Evolutionary conservation across 768 basidiomycete genomes (phyloP).

Genomic region (Coprinellus aureogranulatus): DNA sequence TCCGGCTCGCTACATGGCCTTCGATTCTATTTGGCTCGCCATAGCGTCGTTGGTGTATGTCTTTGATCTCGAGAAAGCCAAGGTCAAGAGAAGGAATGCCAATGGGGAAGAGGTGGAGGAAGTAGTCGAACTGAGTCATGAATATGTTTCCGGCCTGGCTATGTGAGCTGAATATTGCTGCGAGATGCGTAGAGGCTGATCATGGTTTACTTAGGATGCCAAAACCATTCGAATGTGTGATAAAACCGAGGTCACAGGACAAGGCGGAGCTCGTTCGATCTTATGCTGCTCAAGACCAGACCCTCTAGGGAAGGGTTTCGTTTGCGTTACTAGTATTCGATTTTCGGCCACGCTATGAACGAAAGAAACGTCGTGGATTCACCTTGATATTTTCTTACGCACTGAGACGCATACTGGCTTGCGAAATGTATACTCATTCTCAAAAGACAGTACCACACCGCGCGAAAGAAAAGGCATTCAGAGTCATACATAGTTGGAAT

Average conservation of each 20-base stretch:
- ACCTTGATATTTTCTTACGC: too few species aligned
- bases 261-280: constrained; percentile 2
- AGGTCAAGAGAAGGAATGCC: constrained; percentile 8
- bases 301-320: too few species aligned
- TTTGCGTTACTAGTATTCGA: too few species aligned
- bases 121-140: constrained; percentile 8
- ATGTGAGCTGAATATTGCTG: constrained; percentile 12
- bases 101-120: constrained; percentile 3
- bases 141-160: constrained; percentile 16
- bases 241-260: constrained; percentile 7
- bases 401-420: too few species aligned
- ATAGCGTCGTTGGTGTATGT: constrained; percentile 19
- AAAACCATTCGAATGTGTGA: constrained; percentile 12
- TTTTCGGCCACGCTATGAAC: too few species aligned
- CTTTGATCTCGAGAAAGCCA: constrained; percentile 23
- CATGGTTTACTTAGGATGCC: neutral
- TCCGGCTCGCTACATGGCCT: constrained; percentile 24
- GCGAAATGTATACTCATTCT: too few species aligned
- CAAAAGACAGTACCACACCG: too few species aligned
- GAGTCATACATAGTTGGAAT: too few species aligned
- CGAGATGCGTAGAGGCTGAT: neutral
- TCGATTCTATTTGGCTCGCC: constrained; percentile 23
- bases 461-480: too few species aligned
- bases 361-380: too few species aligned
- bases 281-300: too few species aligned